Conservation (phyloP, 257 asterid species). For the Osmanthus fragrans region DNA sequence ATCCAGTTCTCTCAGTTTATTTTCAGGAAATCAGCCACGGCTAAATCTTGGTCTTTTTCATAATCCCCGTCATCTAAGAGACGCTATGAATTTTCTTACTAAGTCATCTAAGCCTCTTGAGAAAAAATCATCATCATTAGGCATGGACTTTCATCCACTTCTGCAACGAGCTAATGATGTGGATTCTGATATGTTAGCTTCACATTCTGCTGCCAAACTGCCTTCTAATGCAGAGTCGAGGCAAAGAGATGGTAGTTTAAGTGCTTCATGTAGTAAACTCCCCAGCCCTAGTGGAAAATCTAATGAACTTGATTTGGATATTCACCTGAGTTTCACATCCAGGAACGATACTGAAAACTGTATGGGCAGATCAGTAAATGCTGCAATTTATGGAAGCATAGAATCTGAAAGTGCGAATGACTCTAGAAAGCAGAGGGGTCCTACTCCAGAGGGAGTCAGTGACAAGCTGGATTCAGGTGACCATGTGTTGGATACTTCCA, state of each 20-base stretch:
- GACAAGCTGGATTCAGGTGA: conserved; percentile 37
- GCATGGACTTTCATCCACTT: conserved; percentile 84
- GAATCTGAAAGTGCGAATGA: conserved; percentile 29
- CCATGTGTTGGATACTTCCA: conserved; percentile 32
- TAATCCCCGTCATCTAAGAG: conserved; percentile 65
- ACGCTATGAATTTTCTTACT: conserved; percentile 61
- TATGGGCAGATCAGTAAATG: conserved; percentile 28
- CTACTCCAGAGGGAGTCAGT: conserved; percentile 35
- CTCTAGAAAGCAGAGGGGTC: conserved; percentile 27
- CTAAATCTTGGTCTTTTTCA: conserved; percentile 71
- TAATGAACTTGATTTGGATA: conserved; percentile 70
- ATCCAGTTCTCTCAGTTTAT: conserved; percentile 52
- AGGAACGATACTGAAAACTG: conserved; percentile 34
- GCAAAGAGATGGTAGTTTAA: conserved; percentile 37
- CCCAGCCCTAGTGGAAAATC: conserved; percentile 38
- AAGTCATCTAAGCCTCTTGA: conserved; percentile 58
- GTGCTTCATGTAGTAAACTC: conserved; percentile 39
- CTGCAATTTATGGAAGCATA: conserved; percentile 20
- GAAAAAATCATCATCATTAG: conserved; percentile 40
- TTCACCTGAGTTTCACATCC: conserved; percentile 61
- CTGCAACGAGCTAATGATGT: conserved; percentile 60
- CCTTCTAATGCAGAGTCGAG: conserved; percentile 39
- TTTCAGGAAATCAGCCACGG: conserved; percentile 69
- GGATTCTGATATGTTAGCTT: conserved; percentile 33
- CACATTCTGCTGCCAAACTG: conserved; percentile 34